Percentiles rank a stretch among this genome's conserved stretches.
Evolutionary conservation across 345 rosid genomes (phyloP).

Genomic region (Excoecaria agallocha): DNA sequence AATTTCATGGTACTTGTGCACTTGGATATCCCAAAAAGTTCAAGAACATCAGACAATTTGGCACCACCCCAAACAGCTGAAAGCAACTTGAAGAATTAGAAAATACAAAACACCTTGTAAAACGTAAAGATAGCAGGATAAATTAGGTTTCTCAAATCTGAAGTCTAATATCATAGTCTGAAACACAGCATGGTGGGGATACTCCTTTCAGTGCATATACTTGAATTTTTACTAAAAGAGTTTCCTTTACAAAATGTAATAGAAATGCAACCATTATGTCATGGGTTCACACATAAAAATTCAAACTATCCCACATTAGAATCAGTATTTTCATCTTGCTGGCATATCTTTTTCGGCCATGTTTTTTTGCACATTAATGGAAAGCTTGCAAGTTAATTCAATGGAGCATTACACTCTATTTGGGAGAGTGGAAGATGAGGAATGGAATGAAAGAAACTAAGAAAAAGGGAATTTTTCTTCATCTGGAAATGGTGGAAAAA

Average conservation of each 20-base stretch:
- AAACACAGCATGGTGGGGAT: neutral
- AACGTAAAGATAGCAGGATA: neutral
- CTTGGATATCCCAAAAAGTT: slow-evolving; percentile 73
- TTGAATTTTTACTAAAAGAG: neutral
- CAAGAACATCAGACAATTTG: slow-evolving; percentile 78
- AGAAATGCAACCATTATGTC: neutral
- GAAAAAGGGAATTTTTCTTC: neutral
- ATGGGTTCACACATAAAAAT: neutral
- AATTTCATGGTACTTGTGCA: slow-evolving; percentile 43
- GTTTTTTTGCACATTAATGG: neutral
- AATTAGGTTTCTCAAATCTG: neutral
- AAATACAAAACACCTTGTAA: slow-evolving; percentile 10
- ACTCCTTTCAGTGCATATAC: neutral
- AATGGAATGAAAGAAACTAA: neutral
- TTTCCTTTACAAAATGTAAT: neutral
- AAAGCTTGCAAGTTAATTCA: neutral
- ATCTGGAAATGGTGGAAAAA: neutral
- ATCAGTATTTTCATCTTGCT: neutral
- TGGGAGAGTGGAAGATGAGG: neutral
- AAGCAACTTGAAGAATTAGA: slow-evolving; percentile 19
- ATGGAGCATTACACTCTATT: neutral
- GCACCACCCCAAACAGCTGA: slow-evolving; percentile 91
- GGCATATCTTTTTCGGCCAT: neutral
- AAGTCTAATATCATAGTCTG: neutral
- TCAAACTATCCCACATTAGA: neutral